Evolutionary conservation across 75 land plant species (phyloP).

Genomic region (Chamaecyparis obtusa): DNA sequence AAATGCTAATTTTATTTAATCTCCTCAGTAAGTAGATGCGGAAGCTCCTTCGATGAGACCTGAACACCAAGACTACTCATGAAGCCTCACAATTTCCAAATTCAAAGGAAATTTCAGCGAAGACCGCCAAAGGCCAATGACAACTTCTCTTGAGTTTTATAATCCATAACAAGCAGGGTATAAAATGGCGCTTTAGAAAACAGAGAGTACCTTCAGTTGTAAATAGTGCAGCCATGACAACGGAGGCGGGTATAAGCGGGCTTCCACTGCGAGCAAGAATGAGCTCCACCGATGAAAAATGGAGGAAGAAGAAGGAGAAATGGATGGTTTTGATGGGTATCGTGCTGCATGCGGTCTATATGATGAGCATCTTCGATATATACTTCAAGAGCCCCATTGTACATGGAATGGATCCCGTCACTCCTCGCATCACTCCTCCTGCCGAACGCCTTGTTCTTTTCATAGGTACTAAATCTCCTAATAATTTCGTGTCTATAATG

Average conservation of each 20-base stretch:
- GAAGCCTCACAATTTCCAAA: no score
- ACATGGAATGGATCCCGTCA: constrained; percentile 88
- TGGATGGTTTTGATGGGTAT: constrained; percentile 80
- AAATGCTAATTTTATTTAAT: no score
- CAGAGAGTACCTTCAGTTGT: not conserved
- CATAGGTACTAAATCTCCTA: constrained; percentile 46
- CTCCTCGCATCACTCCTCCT: constrained; percentile 65
- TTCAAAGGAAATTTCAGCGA: no score
- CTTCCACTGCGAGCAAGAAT: not conserved
- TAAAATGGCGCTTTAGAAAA: not conserved
- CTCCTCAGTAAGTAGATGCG: no score
- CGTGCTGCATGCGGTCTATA: constrained; percentile 83
- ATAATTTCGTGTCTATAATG: not conserved
- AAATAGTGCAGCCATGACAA: not conserved
- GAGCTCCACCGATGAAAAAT: not conserved
- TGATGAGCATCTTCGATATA: constrained; percentile 98
- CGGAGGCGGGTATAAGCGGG: not conserved
- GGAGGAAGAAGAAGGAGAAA: constrained; percentile 49
- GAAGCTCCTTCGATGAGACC: no score
- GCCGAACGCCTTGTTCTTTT: constrained; percentile 94
- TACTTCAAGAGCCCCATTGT: constrained; percentile 98
- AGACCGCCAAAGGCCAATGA: no score
- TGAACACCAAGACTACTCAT: no score
- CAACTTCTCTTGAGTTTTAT: no score
- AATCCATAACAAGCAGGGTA: no score